A percentile compares a stretch with the other conserved stretches of the same genome.
phyloP scores from a whole-genome alignment of 495 filamentous ascomycete species.

The Penicillium diatomitis region DNA sequence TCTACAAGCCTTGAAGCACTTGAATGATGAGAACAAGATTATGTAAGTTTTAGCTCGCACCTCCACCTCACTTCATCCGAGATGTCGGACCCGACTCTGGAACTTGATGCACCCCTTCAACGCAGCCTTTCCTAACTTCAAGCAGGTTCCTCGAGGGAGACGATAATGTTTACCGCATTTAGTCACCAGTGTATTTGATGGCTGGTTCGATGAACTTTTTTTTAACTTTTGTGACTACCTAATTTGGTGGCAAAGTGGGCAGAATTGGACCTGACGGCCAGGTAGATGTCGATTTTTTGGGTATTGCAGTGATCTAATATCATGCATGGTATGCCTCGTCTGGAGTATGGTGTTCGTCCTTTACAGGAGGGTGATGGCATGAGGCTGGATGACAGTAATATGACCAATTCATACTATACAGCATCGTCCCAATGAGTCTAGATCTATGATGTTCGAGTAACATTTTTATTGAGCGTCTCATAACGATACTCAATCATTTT shows the following conservation, averaged over 20 bases:
- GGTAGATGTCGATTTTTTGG: neutral
- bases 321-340: conserved; percentile 18
- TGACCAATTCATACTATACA: no score
- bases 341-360: conserved; percentile 16
- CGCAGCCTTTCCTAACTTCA: conserved; percentile 1
- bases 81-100: neutral
- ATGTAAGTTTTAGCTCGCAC: conserved; percentile 57
- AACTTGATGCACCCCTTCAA: no score
- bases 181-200: conserved; percentile 8
- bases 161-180: conserved; percentile 42
- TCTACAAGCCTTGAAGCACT: conserved; percentile 59
- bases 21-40: conserved; percentile 80
- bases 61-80: neutral
- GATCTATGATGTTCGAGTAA: no score
- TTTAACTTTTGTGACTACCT: no score
- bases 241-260: no score
- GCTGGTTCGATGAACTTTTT: no score
- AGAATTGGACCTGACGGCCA: no score
- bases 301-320: conserved; percentile 24
- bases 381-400: no score
- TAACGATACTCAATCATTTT: no score
- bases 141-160: conserved; percentile 45
- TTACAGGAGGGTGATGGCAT: neutral
- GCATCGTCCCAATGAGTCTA: no score
- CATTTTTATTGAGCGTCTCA: no score